phyloP scores from a whole-genome alignment of 2,329 filamentous ascomycete genomes.

The Leptographium galeiforme region DNA sequence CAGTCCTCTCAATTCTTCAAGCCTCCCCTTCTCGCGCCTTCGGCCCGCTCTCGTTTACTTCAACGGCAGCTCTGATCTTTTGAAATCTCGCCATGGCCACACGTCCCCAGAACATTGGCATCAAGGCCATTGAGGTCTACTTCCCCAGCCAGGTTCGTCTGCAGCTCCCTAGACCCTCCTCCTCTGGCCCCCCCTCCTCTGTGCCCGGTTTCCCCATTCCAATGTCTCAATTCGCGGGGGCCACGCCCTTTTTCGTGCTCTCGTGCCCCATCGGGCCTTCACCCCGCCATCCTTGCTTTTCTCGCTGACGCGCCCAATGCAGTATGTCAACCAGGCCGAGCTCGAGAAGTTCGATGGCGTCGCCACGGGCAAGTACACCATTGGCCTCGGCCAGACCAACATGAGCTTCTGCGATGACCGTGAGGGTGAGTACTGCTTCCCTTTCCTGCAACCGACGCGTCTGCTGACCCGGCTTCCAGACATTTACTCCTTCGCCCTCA shows the following conservation, averaged over 20 bases:
- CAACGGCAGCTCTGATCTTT: not conserved
- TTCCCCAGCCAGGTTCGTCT: conserved; percentile 66
- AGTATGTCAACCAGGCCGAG: conserved; percentile 77
- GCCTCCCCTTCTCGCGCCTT: not conserved
- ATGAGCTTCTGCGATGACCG: conserved; percentile 88
- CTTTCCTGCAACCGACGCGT: not conserved
- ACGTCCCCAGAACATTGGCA: conserved; percentile 77
- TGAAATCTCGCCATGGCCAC: conserved; percentile 42
- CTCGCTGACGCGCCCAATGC: not conserved
- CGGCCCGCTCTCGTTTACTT: not conserved
- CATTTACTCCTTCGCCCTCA: conserved; percentile 77
- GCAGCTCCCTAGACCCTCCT: not conserved
- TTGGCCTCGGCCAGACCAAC: conserved; percentile 80
- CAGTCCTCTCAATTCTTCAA: not conserved
- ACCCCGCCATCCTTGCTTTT: not conserved
- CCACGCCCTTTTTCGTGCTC: no score
- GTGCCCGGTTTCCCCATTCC: not conserved
- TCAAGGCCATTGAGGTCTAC: conserved; percentile 87
- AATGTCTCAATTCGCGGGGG: not conserved
- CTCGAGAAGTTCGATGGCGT: conserved; percentile 82
- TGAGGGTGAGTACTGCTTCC: conserved; percentile 46
- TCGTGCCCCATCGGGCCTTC: no score
- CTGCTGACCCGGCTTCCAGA: conserved; percentile 33
- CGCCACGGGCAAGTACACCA: conserved; percentile 73
- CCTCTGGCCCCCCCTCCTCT: not conserved